Evolutionary conservation across 495 filamentous ascomycete species (phyloP), one percentile per base, ranked within the genome.

Genomic region (Penicillium coffeae): DNA sequence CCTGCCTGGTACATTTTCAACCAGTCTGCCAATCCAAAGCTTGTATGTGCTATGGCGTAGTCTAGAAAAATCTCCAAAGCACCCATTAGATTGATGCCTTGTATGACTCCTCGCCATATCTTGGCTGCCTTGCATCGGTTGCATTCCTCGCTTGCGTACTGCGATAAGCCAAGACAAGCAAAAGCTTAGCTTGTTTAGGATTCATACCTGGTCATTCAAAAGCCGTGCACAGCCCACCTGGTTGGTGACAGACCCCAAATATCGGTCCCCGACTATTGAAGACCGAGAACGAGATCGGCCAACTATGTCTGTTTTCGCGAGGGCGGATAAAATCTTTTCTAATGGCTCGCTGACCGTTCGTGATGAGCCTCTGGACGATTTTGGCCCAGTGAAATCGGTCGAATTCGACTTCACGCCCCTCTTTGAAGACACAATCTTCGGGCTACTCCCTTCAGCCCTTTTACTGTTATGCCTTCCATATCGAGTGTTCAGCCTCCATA

Each of bases 371-470:
- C 25, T 30, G 4, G 10, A 10, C 25, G 4, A 4, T 4, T 45
- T 45, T 35, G 42, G 42, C 3, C 42, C 42, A 7, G 30, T 15
- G 14, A 21, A 25, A 3, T 30, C 22, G 4, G 12, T 16, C 1
- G 33, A 32, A 1, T 46, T 46, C 13, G 43, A 46, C 13, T 46
- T 46, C n/a, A 46, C 43, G 2, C 43, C 43, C 8, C 33, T 46
- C 25, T 46, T 46, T 9, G 43, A 46, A 37, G 43, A 46, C 14
- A 8, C 33, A 2, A 25, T 46, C 19, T 12, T 46, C 19, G 34
- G 30, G 20, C 21, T 46, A 10, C 3, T 46, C 5, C 43, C 43
- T 21, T 46, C 43, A 2, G 33, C 43, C 7, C 20, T 46, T 6
- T 32, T 46, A 5, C n/a, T 46, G 7, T 3, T 46, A 10, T 37